These are phyloP conservation scores for Lactarius vividus DNA, from an alignment of 768 basidiomycete species.

Conservation along the genomic window DNA sequence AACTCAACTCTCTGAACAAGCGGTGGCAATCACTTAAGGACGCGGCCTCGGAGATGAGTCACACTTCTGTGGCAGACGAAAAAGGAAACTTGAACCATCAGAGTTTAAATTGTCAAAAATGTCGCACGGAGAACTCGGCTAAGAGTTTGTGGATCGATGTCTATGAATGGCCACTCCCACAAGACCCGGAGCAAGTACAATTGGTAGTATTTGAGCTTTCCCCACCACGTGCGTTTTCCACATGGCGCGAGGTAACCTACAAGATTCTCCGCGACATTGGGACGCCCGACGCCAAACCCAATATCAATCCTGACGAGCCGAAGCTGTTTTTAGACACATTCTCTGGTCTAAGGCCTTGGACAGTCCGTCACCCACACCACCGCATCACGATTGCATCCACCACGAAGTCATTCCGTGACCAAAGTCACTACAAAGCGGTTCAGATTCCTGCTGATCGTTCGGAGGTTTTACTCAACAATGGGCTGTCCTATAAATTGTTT, in stretches of 20 bases:
- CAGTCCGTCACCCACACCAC: not conserved
- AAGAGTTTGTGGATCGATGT: not conserved
- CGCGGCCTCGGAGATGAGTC: not conserved
- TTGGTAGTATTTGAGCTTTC: not conserved
- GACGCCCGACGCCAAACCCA: not conserved
- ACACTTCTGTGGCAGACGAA: not conserved
- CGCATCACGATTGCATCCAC: conserved; percentile 8
- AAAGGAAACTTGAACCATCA: not conserved
- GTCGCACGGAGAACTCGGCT: not conserved
- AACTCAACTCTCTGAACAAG: not conserved
- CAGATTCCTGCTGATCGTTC: not conserved
- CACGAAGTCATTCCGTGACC: conserved; percentile 3
- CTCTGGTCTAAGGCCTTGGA: conserved; percentile 9
- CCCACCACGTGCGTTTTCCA: not conserved
- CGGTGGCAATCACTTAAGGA: not conserved
- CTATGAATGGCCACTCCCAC: not conserved
- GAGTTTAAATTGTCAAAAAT: not conserved
- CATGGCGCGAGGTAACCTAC: not conserved
- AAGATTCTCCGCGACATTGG: not conserved
- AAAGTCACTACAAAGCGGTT: not conserved
- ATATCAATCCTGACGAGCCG: not conserved
- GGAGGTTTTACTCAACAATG: not conserved
- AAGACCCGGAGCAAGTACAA: not conserved
- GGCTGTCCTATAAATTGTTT: not conserved
- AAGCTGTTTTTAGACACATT: not conserved